Evolutionary conservation across 139 green algal genomes (phyloP).

Genomic region (Diplosphaera chodatii): DNA sequence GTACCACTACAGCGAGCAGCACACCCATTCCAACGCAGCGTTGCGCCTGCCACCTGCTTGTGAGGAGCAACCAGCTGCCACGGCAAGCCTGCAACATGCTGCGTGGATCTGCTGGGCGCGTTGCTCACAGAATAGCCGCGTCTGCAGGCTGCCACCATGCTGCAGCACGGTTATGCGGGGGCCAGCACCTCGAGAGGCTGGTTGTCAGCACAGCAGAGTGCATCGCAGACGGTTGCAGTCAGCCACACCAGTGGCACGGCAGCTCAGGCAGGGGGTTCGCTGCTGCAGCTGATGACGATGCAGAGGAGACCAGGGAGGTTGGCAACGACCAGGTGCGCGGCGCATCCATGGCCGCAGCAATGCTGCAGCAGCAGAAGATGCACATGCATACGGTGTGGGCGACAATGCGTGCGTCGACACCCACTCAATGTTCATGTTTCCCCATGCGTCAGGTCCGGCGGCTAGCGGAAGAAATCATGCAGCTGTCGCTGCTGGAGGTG

Average conservation of each 20-base stretch:
- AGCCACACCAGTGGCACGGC: not conserved
- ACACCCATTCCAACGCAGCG: too few relatives aligned
- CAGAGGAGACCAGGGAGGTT: not conserved
- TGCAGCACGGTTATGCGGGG: not conserved
- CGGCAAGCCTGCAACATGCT: not conserved
- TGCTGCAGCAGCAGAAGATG: too few relatives aligned
- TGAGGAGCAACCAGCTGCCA: too few relatives aligned
- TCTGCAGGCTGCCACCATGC: not conserved
- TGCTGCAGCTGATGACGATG: conserved; percentile 1
- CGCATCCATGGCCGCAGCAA: too few relatives aligned
- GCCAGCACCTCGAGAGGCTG: not conserved
- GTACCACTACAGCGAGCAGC: too few relatives aligned
- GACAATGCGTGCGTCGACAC: too few relatives aligned
- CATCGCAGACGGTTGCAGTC: not conserved
- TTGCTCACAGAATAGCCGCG: not conserved
- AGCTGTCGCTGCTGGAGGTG: conserved; percentile 70
- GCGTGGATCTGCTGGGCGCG: too few relatives aligned
- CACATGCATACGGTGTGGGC: too few relatives aligned
- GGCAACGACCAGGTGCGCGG: not conserved
- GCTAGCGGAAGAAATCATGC: conserved; percentile 65
- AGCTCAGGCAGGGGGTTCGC: not conserved
- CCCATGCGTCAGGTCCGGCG: conserved; percentile 23
- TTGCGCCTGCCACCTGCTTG: too few relatives aligned
- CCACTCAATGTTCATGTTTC: too few relatives aligned
- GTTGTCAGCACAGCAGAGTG: not conserved